Conservation (phyloP, 2,329 filamentous ascomycete genomes). For the Thielaviopsis ethacetica region DNA sequence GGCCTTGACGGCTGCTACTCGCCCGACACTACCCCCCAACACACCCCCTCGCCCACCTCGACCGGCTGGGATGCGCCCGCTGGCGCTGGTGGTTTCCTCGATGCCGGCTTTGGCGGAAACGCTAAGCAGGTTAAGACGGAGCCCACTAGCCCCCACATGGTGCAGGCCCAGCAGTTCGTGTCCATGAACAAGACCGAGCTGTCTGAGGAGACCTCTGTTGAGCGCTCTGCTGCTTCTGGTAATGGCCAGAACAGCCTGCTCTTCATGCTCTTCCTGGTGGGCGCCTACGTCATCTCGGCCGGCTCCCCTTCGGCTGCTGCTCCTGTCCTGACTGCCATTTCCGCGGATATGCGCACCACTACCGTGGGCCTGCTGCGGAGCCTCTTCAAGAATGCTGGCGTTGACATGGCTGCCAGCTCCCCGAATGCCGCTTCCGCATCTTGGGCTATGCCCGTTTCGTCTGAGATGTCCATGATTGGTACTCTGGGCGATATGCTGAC, state of each 20-base stretch:
- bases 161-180: slow-evolving; percentile 27
- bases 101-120: slow-evolving; percentile 22
- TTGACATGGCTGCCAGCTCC: slow-evolving; percentile 21
- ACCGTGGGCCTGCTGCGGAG: slow-evolving; percentile 64
- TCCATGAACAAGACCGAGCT: slow-evolving; percentile 31
- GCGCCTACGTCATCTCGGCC: slow-evolving; percentile 89
- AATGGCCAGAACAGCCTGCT: slow-evolving; percentile 67
- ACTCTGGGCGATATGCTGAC: slow-evolving; percentile 53
- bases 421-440: background rate
- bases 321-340: slow-evolving; percentile 60
- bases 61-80: slow-evolving; percentile 22
- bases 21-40: slow-evolving; percentile 36
- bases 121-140: slow-evolving; percentile 35
- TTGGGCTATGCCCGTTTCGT: slow-evolving; percentile 12
- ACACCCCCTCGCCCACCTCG: background rate
- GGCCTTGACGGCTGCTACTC: slow-evolving; percentile 76
- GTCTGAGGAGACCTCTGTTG: slow-evolving; percentile 16
- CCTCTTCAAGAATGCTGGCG: slow-evolving; percentile 66
- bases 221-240: slow-evolving; percentile 25
- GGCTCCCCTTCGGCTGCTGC: slow-evolving; percentile 35
- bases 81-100: slow-evolving; percentile 15
- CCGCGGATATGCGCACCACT: slow-evolving; percentile 64
- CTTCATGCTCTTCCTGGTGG: slow-evolving; percentile 91
- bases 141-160: slow-evolving; percentile 6
- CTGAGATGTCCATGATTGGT: slow-evolving; percentile 45